These are phyloP conservation scores for Curvularia hawaiiensis DNA, from an alignment of 2,329 filamentous ascomycete genomes.

Conservation along the genomic window DNA sequence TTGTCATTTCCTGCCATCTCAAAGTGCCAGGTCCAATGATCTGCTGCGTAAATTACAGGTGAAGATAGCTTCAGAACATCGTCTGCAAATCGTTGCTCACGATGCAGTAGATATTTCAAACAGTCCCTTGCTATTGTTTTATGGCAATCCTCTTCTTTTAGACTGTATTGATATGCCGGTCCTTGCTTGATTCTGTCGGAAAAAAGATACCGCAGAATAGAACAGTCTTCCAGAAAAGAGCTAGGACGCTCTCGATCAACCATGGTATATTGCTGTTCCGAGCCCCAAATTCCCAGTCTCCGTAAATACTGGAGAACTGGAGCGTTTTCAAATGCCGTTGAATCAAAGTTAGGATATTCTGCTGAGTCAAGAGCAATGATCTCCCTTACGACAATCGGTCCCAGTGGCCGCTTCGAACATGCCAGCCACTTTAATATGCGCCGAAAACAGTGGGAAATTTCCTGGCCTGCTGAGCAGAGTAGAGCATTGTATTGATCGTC, in stretches of 20 bases:
- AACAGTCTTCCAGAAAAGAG: constrained; percentile 42
- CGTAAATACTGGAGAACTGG: too few relatives aligned
- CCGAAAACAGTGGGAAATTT: constrained; percentile 38
- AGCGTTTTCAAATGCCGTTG: too few relatives aligned
- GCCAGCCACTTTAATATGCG: constrained; percentile 35
- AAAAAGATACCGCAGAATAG: constrained; percentile 42
- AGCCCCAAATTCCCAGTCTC: too few relatives aligned
- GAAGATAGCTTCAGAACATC: constrained; percentile 1
- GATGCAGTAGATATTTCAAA: constrained; percentile 34
- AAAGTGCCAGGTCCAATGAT: constrained; percentile 37
- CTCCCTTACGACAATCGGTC: constrained; percentile 29
- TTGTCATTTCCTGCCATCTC: constrained; percentile 15
- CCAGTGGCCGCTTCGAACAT: constrained; percentile 28
- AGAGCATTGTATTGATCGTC: constrained; percentile 37
- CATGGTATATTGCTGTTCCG: too few relatives aligned
- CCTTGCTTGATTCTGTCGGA: constrained; percentile 16
- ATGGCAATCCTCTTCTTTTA: constrained; percentile 30
- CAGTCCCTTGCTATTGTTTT: constrained; percentile 25
- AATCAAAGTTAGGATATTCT: neutral
- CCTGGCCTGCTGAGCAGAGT: constrained; percentile 22
- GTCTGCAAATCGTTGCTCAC: constrained; percentile 16
- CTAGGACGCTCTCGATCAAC: too few relatives aligned
- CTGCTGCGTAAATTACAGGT: constrained; percentile 36
- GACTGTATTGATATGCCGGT: constrained; percentile 20
- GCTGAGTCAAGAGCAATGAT: constrained; percentile 32